phyloP scores from a whole-genome alignment of 2,329 filamentous ascomycete species.

The Fulvia fulva region DNA sequence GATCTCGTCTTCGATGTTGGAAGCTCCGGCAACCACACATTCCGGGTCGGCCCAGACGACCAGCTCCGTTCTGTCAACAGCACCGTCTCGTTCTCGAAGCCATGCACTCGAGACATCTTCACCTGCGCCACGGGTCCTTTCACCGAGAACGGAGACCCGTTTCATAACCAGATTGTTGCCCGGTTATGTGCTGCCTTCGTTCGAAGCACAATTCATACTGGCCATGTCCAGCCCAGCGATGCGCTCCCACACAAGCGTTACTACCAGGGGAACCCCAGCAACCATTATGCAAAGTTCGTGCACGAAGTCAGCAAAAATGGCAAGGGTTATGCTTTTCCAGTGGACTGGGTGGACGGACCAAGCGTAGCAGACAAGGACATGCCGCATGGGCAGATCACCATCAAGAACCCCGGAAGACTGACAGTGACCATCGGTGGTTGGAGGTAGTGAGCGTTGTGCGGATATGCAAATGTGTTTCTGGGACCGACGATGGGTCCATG shows the following conservation, averaged over 20 bases:
- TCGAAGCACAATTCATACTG: conserved; percentile 60
- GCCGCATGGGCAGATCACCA: neutral
- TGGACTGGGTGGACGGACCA: conserved; percentile 54
- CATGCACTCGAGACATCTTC: conserved; percentile 59
- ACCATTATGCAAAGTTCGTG: conserved; percentile 55
- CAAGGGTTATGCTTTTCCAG: conserved; percentile 55
- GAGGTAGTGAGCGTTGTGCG: neutral
- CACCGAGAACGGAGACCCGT: conserved; percentile 28
- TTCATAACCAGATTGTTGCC: conserved; percentile 56
- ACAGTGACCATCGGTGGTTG: neutral
- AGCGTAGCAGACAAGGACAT: neutral
- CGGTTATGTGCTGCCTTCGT: conserved; percentile 69
- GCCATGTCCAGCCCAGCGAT: conserved; percentile 38
- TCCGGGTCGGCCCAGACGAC: conserved; percentile 3
- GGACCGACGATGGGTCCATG: too few relatives aligned
- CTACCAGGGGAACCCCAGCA: conserved; percentile 38
- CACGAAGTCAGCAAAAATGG: conserved; percentile 56
- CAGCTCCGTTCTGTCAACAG: conserved; percentile 38
- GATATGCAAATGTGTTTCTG: too few relatives aligned
- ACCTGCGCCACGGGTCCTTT: conserved; percentile 61
- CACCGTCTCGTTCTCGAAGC: conserved; percentile 46
- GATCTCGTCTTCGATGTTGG: conserved; percentile 59
- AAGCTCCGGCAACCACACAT: conserved; percentile 32
- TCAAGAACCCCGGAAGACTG: neutral
- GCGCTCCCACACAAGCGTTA: conserved; percentile 28